Evolutionary conservation across 805 yeast species (phyloP).

Genomic region (Ogataea allantospora): DNA sequence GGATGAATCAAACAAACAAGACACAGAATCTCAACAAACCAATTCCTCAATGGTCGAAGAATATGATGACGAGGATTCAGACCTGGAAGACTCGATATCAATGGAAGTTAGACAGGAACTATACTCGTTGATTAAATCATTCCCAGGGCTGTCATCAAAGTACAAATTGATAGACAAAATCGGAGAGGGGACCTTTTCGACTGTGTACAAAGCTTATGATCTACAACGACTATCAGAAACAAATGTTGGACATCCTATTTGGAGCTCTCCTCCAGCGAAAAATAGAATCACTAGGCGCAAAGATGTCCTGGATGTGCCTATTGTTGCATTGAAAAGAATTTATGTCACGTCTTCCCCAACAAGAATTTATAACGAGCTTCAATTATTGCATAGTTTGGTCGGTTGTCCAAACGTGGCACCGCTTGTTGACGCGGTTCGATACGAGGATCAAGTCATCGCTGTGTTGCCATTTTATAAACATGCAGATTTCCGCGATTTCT

Average conservation of each 20-base stretch:
- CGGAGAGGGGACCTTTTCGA: conserved; percentile 84
- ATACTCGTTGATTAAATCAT: conserved; percentile 27
- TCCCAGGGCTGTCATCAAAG: conserved; percentile 30
- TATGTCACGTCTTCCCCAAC: conserved; percentile 95
- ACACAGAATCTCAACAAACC: conserved; percentile 4
- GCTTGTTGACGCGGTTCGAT: conserved; percentile 79
- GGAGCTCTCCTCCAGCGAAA: conserved; percentile 33
- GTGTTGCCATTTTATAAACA: conserved; percentile 90
- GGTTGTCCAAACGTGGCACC: conserved; percentile 83
- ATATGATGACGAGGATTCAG: conserved; percentile 6
- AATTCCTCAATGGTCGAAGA: conserved; percentile 3
- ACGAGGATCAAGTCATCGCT: conserved; percentile 89
- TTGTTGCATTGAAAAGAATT: conserved; percentile 87
- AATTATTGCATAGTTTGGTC: conserved; percentile 64
- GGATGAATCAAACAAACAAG: not conserved
- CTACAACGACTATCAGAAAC: conserved; percentile 23
- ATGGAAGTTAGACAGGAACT: conserved; percentile 36
- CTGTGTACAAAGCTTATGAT: conserved; percentile 62
- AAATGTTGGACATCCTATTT: conserved; percentile 25
- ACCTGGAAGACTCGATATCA: conserved; percentile 15
- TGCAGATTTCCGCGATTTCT: conserved; percentile 85
- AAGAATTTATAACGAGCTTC: conserved; percentile 85
- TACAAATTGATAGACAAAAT: conserved; percentile 48
- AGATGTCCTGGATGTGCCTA: conserved; percentile 27
- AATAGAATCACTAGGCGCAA: conserved; percentile 4